phyloP scores from a whole-genome alignment of 495 filamentous ascomycete species.

The Staphylotrichum tortipilum region DNA sequence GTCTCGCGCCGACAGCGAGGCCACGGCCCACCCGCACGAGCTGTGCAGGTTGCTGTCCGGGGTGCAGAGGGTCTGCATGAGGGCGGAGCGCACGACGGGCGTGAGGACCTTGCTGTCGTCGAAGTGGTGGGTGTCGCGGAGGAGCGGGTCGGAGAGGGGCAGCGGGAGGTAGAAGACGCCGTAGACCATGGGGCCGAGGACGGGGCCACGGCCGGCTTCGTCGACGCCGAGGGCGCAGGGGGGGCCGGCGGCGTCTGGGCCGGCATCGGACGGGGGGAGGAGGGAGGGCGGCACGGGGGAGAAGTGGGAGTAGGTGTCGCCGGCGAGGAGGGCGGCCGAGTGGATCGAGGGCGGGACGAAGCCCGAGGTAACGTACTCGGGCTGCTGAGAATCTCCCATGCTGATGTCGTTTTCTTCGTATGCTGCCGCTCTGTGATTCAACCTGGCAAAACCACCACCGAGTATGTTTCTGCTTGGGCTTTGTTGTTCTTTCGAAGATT shows the following conservation, averaged over 20 bases:
- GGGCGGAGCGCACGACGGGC: constrained; percentile 56
- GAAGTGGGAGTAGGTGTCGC: constrained; percentile 77
- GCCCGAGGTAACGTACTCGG: constrained; percentile 43
- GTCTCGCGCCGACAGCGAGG: constrained; percentile 73
- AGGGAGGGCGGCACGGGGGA: constrained; percentile 56
- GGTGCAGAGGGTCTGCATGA: constrained; percentile 71
- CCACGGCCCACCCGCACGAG: constrained; percentile 74
- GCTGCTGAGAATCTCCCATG: constrained; percentile 41
- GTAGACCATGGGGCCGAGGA: constrained; percentile 97
- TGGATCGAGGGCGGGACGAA: constrained; percentile 79
- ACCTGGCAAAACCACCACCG: no score
- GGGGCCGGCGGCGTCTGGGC: constrained; percentile 10
- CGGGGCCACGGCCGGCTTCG: constrained; percentile 91
- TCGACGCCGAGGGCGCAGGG: constrained; percentile 68
- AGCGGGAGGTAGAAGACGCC: constrained; percentile 77
- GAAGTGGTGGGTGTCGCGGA: constrained; percentile 71
- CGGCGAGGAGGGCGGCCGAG: constrained; percentile 50
- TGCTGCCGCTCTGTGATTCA: no score
- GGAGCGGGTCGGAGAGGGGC: constrained; percentile 56
- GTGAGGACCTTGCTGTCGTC: constrained; percentile 88
- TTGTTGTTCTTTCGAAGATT: no score
- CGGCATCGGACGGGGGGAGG: constrained; percentile 27
- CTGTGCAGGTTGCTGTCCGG: constrained; percentile 51
- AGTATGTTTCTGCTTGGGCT: no score
- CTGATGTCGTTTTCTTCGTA: not conserved